Percentiles rank a stretch among this genome's conserved stretches.
phyloP scores from a whole-genome alignment of 2,329 filamentous ascomycete genomes.

The Aplosporella prunicola region DNA sequence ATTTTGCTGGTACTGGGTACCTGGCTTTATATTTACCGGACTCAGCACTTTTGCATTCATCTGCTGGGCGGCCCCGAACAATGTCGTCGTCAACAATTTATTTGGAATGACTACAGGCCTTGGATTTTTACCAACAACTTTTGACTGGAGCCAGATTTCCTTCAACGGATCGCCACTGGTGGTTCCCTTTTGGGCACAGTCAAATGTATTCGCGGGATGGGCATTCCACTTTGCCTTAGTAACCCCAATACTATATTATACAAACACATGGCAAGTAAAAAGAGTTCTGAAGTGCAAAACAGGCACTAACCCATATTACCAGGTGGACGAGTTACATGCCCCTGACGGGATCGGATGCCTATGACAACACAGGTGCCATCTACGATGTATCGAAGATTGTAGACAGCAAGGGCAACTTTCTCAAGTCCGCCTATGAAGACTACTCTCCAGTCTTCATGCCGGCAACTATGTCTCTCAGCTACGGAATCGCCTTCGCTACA shows the following conservation, averaged over 20 bases:
- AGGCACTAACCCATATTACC: too few species aligned
- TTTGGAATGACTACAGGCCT: conserved; percentile 19
- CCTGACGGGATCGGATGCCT: conserved; percentile 23
- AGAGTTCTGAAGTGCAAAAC: too few species aligned
- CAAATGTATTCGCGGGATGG: conserved; percentile 37
- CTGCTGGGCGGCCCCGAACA: conserved; percentile 20
- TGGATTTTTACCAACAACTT: conserved; percentile 17
- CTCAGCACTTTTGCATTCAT: conserved; percentile 20
- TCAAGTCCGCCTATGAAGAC: conserved; percentile 28
- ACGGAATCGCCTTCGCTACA: conserved; percentile 29
- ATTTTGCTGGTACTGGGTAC: conserved; percentile 22
- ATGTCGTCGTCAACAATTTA: conserved; percentile 21
- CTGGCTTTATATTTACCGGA: conserved; percentile 16
- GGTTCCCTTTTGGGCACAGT: conserved; percentile 26
- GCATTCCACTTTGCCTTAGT: conserved; percentile 26
- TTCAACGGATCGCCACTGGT: conserved; percentile 17
- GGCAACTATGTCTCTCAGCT: conserved; percentile 27
- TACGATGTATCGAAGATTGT: conserved; percentile 51
- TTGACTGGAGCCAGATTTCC: conserved; percentile 20
- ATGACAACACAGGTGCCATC: conserved; percentile 56
- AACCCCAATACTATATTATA: conserved; percentile 34
- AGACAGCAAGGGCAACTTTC: conserved; percentile 22
- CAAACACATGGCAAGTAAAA: conserved; percentile 45
- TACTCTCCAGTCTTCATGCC: conserved; percentile 34
- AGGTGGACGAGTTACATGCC: conserved; percentile 17